Percentiles rank a stretch among this genome's conserved stretches.
These are phyloP conservation scores for Pichia californica DNA, from an alignment of 805 yeast genomes.

Conservation along the genomic window DNA sequence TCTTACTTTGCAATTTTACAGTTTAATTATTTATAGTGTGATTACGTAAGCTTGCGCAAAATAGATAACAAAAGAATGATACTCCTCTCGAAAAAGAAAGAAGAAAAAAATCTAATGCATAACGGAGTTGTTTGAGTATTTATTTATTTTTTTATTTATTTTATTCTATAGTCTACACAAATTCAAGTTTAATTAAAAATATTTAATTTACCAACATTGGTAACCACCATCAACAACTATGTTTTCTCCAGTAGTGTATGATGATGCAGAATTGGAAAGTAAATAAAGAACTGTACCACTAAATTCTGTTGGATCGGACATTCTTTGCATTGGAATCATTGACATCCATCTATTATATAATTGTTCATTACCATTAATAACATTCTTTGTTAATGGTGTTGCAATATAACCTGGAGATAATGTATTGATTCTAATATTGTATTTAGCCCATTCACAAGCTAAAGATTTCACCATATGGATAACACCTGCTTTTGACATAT, in stretches of 20 bases:
- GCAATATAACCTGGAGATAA: slow-evolving; percentile 76
- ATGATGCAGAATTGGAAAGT: slow-evolving; percentile 62
- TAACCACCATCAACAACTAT: slow-evolving; percentile 83
- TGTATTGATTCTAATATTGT: slow-evolving; percentile 69
- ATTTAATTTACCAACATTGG: slow-evolving; percentile 57
- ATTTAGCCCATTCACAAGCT: slow-evolving; percentile 79
- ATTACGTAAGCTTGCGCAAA: no score
- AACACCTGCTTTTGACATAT: slow-evolving; percentile 83
- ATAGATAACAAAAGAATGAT: no score
- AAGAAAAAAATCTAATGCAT: no score
- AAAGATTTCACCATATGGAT: slow-evolving; percentile 70
- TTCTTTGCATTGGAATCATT: slow-evolving; percentile 68
- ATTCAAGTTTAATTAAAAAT: neutral
- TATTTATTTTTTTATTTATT: neutral
- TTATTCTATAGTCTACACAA: no score
- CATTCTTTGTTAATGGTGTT: slow-evolving; percentile 72
- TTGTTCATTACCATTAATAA: slow-evolving; percentile 49
- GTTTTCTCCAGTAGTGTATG: slow-evolving; percentile 81
- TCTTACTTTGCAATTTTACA: no score
- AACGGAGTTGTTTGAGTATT: no score
- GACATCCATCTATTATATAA: slow-evolving; percentile 69
- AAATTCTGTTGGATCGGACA: slow-evolving; percentile 82
- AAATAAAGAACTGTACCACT: slow-evolving; percentile 71
- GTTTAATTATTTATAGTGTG: no score
- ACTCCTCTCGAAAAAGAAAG: no score